Percentiles rank a stretch among this genome's conserved stretches.
Evolutionary conservation across 192 early-diverging fungal genomes (phyloP).

Genomic region (Mortierella alpina): DNA sequence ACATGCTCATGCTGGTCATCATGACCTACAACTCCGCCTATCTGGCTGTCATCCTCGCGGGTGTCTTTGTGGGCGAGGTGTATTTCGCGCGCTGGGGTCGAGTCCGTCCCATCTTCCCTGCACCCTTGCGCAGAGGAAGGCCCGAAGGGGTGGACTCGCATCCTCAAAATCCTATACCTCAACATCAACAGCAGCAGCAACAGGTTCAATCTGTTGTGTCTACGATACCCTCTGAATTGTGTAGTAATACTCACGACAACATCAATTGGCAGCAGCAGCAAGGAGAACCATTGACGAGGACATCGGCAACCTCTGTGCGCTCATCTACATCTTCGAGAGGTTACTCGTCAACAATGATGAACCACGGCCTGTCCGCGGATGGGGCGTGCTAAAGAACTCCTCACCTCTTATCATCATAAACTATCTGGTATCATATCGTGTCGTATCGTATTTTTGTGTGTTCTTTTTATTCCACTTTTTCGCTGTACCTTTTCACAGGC

Average conservation of each 20-base stretch:
- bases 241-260: not conserved
- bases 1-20: conserved; percentile 64
- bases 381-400: conserved; percentile 2
- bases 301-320: not conserved
- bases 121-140: not conserved
- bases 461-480: too few relatives aligned
- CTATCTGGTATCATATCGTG: too few relatives aligned
- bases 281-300: not conserved
- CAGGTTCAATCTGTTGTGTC: not conserved
- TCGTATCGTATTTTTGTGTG: too few relatives aligned
- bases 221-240: conserved; percentile 2
- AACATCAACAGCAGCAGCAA: not conserved
- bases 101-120: conserved; percentile 26
- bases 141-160: too few relatives aligned
- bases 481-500: not conserved
- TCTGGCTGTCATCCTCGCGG: conserved; percentile 56
- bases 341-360: conserved; percentile 7
- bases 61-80: conserved; percentile 64
- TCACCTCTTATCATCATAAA: not conserved
- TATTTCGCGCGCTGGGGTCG: conserved; percentile 60
- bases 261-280: not conserved
- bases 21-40: conserved; percentile 67
- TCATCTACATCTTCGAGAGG: conserved; percentile 17
- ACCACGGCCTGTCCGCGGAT: conserved; percentile 10
- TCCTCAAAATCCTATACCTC: not conserved